Base-by-base conservation (phyloP, 2,329 filamentous ascomycete species). In the Scedosporium minutisporum region DNA sequence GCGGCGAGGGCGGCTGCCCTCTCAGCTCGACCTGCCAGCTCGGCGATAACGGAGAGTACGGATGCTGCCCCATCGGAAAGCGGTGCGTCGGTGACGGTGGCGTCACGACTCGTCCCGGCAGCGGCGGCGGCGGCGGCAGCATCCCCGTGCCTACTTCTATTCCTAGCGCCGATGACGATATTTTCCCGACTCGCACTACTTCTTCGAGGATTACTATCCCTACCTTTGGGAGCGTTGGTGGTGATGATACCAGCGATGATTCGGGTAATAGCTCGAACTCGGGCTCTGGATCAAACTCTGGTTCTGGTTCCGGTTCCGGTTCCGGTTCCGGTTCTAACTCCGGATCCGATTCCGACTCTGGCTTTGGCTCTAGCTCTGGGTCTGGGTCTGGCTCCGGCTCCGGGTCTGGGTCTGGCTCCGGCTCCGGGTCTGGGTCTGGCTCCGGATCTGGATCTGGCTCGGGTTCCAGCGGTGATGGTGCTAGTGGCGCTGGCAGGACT, bases 61-160 rank as follows among this genome's bases (percentile, higher is more conserved):
- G 66, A 3, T 74, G 72, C 67, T 74, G 72, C 63, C 68, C 68
- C 12, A 62, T 65, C 4, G 72, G 72, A 1, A 61, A 65, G 25
- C 55, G 57, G 25, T 73, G 72, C 65, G 61, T 62, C 44, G 72
- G 70, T 9, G 63, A 63, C 3, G 71, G 70, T 4, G 70, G 69
- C 38, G 67, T 67, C 12, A 68, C 60, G 23, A 63, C 65, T 29
- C 41, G 18, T 27, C 61, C 57, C 59, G 63, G 57, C 18, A 25
- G 51, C 48, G 59, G 44, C 53, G 48, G 60, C 12, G n/a, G n/a
- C 6, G 57, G 51, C 12, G 23, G 44, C 3, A n/a, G 6, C 9
- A 12, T 23, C 3, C 59, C 59, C 16, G 53, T 46, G 1, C 44
- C 44, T 12, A 61, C 27, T 51, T 23, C 6, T 18, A 25, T 12